Percentiles rank a stretch among this genome's conserved stretches.
phyloP scores from a whole-genome alignment of 169 alveolate species.

The Plasmodium vinckei region DNA sequence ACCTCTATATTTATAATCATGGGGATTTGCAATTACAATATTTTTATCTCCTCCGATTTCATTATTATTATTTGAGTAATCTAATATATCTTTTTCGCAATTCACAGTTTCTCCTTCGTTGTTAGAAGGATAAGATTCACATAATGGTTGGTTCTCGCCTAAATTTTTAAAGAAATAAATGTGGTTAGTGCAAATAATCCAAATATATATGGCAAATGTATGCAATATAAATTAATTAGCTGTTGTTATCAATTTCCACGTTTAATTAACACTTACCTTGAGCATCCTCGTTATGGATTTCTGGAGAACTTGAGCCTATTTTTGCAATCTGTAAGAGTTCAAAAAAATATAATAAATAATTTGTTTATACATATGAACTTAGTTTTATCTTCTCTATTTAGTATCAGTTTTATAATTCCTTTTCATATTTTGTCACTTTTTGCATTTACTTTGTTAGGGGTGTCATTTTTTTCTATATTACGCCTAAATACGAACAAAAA shows the following conservation, averaged over 20 bases:
- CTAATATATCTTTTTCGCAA: neutral
- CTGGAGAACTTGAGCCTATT: conserved; percentile 27
- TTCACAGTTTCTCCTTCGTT: neutral
- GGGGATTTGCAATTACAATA: neutral
- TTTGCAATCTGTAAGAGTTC: conserved; percentile 46
- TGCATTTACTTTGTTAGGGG: conserved; percentile 30
- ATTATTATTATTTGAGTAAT: neutral
- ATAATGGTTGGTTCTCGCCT: no score
- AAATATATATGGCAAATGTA: no score
- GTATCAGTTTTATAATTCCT: neutral
- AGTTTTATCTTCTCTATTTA: neutral
- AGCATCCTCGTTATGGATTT: neutral
- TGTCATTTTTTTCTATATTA: conserved; percentile 26
- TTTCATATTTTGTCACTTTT: conserved; percentile 3
- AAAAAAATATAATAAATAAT: neutral
- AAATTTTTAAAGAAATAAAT: no score
- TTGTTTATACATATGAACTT: neutral
- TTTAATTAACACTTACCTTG: neutral
- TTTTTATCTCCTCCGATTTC: neutral
- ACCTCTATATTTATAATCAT: neutral
- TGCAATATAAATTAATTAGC: no score
- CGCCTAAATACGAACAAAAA: conserved; percentile 21
- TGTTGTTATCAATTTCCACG: neutral
- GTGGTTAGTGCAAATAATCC: no score
- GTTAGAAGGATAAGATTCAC: no score